Conservation (phyloP, 2,329 filamentous ascomycete genomes). For the Fusarium penzigii region DNA sequence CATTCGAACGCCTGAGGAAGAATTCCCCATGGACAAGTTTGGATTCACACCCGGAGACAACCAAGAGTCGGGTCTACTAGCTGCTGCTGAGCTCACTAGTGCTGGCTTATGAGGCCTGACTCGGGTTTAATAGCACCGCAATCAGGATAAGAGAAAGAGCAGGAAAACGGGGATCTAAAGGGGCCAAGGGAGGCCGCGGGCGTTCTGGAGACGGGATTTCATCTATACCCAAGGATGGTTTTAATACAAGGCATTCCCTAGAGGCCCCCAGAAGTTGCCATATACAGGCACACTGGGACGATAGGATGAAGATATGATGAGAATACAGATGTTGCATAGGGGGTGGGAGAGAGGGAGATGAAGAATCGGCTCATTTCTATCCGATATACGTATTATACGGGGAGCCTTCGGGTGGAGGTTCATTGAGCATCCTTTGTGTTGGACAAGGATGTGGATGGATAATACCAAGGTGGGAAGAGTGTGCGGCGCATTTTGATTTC, state of each 20-base stretch:
- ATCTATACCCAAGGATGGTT: constrained; percentile 26
- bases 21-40: constrained; percentile 63
- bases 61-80: constrained; percentile 37
- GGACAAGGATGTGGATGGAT: constrained; percentile 3
- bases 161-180: constrained; percentile 1
- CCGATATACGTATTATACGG: constrained; percentile 16
- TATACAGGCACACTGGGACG: constrained; percentile 34
- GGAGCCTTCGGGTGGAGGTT: neutral
- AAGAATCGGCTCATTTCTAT: constrained; percentile 6
- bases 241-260: constrained; percentile 23
- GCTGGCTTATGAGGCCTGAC: constrained; percentile 16
- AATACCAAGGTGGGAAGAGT: neutral
- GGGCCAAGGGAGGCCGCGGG: constrained; percentile 14
- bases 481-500: neutral
- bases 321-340: constrained; percentile 10
- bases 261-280: constrained; percentile 9
- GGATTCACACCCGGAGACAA: constrained; percentile 42
- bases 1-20: constrained; percentile 67
- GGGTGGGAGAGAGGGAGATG: neutral
- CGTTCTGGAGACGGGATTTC: constrained; percentile 25
- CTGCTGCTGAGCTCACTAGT: constrained; percentile 32
- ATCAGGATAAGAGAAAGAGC: neutral
- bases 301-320: constrained; percentile 36
- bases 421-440: neutral
- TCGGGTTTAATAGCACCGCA: neutral